Evolutionary conservation across 2,329 filamentous ascomycete genomes (phyloP).

Genomic region (Hymenoscyphus fructigenus): DNA sequence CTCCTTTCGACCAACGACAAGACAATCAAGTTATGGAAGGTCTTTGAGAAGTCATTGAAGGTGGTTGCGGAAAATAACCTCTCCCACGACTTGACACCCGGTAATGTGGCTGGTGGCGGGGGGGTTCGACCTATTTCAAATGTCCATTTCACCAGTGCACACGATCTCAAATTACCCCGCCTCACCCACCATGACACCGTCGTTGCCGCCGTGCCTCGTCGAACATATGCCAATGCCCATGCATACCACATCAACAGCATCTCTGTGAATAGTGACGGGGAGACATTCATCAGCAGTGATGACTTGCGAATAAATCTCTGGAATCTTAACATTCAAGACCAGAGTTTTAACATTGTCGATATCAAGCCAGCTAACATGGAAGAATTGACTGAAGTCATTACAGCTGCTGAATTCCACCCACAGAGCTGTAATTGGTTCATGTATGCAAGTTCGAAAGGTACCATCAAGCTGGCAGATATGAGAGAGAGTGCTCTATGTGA

Average conservation of each 20-base stretch:
- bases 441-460: constrained; percentile 99
- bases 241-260: constrained; percentile 99
- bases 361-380: constrained; percentile 99
- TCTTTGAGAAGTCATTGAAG: constrained; percentile 98
- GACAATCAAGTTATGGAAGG: constrained; percentile 99
- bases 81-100: constrained; percentile 87
- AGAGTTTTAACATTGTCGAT: constrained; percentile 99
- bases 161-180: constrained; percentile 87
- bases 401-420: constrained; percentile 95
- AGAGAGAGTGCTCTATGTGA: constrained; percentile 94
- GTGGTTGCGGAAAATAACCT: constrained; percentile 99
- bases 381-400: constrained; percentile 97
- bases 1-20: constrained; percentile 98
- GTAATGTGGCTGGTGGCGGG: constrained; percentile 67
- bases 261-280: constrained; percentile 98
- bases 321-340: constrained; percentile 99
- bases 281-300: constrained; percentile 99
- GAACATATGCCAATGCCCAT: constrained; percentile 97
- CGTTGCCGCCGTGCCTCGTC: constrained; percentile 90
- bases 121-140: constrained; percentile 70
- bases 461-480: constrained; percentile 99
- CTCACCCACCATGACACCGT: constrained; percentile 98
- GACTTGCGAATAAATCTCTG: constrained; percentile 97
- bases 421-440: constrained; percentile 99
- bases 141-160: constrained; percentile 73